phyloP scores from a whole-genome alignment of 306 rosid species.

The Gastrolobium villosum region DNA sequence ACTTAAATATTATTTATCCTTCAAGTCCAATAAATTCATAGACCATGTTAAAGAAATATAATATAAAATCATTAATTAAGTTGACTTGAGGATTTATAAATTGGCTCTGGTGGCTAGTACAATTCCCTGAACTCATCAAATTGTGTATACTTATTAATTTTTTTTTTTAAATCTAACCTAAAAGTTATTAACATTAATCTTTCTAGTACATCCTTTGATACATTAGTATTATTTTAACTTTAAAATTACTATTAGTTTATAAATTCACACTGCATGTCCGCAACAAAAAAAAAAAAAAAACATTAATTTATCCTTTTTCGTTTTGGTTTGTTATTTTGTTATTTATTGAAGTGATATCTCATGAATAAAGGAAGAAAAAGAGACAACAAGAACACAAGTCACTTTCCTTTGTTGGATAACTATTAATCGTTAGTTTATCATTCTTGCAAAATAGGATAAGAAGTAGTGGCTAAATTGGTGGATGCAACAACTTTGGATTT shows the following conservation, averaged over 20 bases:
- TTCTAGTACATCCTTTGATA: background rate
- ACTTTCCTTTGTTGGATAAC: conserved; percentile 35
- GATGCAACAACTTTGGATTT: conserved; percentile 33
- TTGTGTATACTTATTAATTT: too few relatives aligned
- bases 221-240: background rate
- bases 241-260: background rate
- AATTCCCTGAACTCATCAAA: too few relatives aligned
- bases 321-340: conserved; percentile 4
- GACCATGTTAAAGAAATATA: too few relatives aligned
- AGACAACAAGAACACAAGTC: background rate
- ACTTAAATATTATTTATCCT: too few relatives aligned
- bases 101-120: too few relatives aligned
- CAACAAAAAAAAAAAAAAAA: background rate
- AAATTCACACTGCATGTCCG: conserved; percentile 9
- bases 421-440: conserved; percentile 4
- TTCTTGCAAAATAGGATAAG: conserved; percentile 34
- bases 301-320: background rate
- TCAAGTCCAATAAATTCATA: too few relatives aligned
- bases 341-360: conserved; percentile 23
- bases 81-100: too few relatives aligned
- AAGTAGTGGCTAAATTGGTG: conserved; percentile 40
- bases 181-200: too few relatives aligned
- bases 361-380: background rate
- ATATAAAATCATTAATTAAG: too few relatives aligned
- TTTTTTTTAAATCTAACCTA: too few relatives aligned